A percentile compares a stretch with the other conserved stretches of the same genome.
These are phyloP conservation scores for Spathaspora sp. DNA, from an alignment of 1,139 yeast species.

Conservation along the genomic window DNA sequence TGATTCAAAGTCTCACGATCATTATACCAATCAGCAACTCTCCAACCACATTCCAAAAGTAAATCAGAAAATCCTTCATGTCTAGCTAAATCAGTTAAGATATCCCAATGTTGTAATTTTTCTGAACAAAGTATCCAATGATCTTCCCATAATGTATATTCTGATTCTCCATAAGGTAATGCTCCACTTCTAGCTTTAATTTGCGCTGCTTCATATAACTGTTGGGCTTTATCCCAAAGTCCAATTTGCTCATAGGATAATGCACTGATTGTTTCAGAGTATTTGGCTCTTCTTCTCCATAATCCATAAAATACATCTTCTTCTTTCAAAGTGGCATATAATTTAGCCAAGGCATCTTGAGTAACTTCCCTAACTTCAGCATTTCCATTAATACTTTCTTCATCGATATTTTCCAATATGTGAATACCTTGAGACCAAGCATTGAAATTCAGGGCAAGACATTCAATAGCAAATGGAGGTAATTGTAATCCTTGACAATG, in stretches of 20 bases:
- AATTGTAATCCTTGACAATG: slow-evolving; percentile 69
- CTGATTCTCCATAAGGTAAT: slow-evolving; percentile 92
- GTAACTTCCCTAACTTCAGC: slow-evolving; percentile 80
- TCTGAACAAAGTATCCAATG: slow-evolving; percentile 98
- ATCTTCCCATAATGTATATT: slow-evolving; percentile 96
- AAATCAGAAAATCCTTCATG: slow-evolving; percentile 97
- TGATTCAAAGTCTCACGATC: slow-evolving; percentile 94
- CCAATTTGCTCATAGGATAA: slow-evolving; percentile 94
- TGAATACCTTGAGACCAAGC: slow-evolving; percentile 92
- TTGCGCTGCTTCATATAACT: slow-evolving; percentile 95
- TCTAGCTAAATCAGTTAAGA: slow-evolving; percentile 91
- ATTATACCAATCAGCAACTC: slow-evolving; percentile 97
- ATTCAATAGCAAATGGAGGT: slow-evolving; percentile 95
- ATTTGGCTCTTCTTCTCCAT: slow-evolving; percentile 96
- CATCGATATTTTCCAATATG: slow-evolving; percentile 74
- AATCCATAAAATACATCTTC: slow-evolving; percentile 97
- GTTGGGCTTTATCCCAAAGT: slow-evolving; percentile 92
- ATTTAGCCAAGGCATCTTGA: slow-evolving; percentile 86
- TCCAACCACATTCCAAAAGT: slow-evolving; percentile 96
- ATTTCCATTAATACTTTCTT: slow-evolving; percentile 63
- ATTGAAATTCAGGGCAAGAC: slow-evolving; percentile 81
- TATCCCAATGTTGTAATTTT: slow-evolving; percentile 97
- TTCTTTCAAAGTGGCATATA: slow-evolving; percentile 86
- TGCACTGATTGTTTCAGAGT: slow-evolving; percentile 89
- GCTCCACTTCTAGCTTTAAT: slow-evolving; percentile 96